Evolutionary conservation across 805 yeast species (phyloP), one percentile per base, ranked within the genome.

Genomic region (Cyberlindnera samutprakarnensis): DNA sequence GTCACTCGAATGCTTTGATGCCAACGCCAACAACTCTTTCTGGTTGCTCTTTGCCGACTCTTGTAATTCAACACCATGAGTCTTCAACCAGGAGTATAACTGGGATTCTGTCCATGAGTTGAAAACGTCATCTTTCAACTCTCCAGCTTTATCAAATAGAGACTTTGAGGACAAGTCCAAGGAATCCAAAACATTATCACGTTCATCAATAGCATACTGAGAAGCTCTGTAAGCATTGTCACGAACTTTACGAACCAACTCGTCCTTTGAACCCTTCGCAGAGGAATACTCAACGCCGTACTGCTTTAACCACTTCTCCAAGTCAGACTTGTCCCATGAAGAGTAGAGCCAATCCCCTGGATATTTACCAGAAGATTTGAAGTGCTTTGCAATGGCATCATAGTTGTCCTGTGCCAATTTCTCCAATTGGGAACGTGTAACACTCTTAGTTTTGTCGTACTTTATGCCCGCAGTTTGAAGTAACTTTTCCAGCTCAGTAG

Each of bases 61-160:
- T 24, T 57, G 57, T 25, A 63, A 45, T 11, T 55, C 51, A 24
- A 64, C 50, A 18, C 68, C 69, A 44, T 70, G 73, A 25, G 57
- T 48, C 33, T 60, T 52, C 21, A 78, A 53, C 73, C 82, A 78
- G 37, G 66, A 68, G 43, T 63, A 57, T 37, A 78, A 53, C 44
- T 77, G 81, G 5, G 66, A 58, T 17, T 68, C 60, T 4, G 72
- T 53, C 80, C 80, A 74, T 13, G 61, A 53, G 36, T 70, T 61
- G 48, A 73, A 66, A 14, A 68, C 54, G 23, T 61, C 62, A 23
- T 63, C 66, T 41, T 61, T 65, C 37, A 67, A 44, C 18, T 54
- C 36, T 13, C 66, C 67, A 11, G 57, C 48, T 30, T 57, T 58
- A 35, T 66, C 67, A 31, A 59, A 59, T 4, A 64, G 39, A 6